Percentiles rank a stretch among this genome's conserved stretches.
Evolutionary conservation across 1,284 basidiomycete species (phyloP).

Genomic region (Trichosporon sp.): DNA sequence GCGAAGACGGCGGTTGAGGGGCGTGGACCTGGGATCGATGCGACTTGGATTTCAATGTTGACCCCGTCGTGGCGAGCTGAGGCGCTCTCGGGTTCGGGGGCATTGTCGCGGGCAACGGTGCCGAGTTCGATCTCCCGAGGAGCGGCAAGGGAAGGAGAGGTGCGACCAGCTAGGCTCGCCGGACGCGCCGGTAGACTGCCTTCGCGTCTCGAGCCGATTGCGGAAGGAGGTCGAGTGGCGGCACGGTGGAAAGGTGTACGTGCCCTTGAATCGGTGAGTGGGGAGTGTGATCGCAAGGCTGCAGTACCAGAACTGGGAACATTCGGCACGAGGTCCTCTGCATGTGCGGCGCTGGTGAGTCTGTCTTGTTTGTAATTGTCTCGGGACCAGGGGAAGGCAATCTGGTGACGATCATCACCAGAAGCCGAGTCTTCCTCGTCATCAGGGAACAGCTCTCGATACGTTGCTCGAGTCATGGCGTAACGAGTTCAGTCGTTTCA

Average conservation of each 20-base stretch:
- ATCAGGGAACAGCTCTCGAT: conserved; percentile 14
- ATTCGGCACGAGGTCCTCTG: neutral
- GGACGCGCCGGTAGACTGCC: neutral
- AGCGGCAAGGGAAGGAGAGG: too few species aligned
- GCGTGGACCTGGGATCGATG: too few species aligned
- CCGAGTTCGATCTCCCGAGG: too few species aligned
- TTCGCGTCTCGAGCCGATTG: neutral
- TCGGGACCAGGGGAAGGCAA: neutral
- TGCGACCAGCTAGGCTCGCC: neutral
- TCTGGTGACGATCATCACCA: neutral
- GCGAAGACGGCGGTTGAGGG: too few species aligned
- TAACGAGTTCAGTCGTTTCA: neutral
- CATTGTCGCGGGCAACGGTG: neutral
- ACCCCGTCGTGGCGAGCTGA: too few species aligned
- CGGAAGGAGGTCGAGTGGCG: neutral
- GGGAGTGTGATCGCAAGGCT: neutral
- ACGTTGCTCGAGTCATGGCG: conserved; percentile 9
- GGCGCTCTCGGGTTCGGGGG: neutral
- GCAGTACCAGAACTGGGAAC: neutral
- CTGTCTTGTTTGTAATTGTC: neutral
- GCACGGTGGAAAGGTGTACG: neutral
- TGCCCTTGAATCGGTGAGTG: too few species aligned
- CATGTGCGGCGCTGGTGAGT: neutral
- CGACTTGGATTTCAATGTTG: too few species aligned
- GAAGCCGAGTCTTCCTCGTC: neutral